These are phyloP conservation scores for Cucumis hystrix DNA, from an alignment of 306 rosid genomes.

Conservation along the genomic window DNA sequence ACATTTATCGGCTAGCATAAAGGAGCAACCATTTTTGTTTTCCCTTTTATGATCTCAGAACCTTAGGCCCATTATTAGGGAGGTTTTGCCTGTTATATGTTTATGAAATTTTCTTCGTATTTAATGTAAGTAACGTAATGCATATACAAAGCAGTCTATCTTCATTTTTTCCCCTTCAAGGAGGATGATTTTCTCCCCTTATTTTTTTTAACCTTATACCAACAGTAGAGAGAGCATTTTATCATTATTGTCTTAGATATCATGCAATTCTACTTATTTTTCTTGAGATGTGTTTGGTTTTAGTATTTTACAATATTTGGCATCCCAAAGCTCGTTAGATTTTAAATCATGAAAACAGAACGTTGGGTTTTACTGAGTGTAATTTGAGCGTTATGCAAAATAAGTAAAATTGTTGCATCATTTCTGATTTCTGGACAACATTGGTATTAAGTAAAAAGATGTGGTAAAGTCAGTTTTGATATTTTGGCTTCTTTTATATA, in stretches of 20 bases:
- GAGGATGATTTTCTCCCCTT: not conserved
- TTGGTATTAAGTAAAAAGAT: not conserved
- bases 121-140: not conserved
- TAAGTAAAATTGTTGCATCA: not conserved
- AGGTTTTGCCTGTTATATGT: not conserved
- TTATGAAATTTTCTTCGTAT: not conserved
- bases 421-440: not conserved
- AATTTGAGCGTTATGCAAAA: not conserved
- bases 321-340: not conserved
- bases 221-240: not conserved
- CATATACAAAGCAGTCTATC: not conserved
- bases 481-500: not conserved
- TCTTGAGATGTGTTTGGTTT: not conserved
- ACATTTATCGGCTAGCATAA: not conserved
- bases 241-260: not conserved
- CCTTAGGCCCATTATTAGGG: not conserved
- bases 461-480: not conserved
- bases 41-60: not conserved
- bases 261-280: not conserved
- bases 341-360: not conserved
- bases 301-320: not conserved
- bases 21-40: not conserved
- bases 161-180: not conserved
- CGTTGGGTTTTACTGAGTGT: not conserved
- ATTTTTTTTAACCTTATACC: not conserved